phyloP scores from a whole-genome alignment of 140 eudicot genomes.

The Senecio squalidus region DNA sequence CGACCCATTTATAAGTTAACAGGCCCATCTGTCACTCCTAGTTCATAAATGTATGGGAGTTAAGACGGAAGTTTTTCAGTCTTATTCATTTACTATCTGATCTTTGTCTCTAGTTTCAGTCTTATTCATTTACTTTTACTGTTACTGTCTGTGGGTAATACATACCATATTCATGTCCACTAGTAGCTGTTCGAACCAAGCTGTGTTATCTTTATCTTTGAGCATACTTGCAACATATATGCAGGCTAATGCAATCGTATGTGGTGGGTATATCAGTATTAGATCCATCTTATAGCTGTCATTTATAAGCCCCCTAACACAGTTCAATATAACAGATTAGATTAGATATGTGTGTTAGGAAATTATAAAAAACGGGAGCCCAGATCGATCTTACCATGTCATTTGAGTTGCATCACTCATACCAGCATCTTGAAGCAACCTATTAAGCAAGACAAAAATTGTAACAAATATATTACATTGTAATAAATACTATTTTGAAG shows the following conservation, averaged over 20 bases:
- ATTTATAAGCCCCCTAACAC: slow-evolving; percentile 89
- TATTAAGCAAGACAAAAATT: slow-evolving; percentile 20
- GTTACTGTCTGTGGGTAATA: slow-evolving; percentile 1
- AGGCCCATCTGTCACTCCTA: too few relatives aligned
- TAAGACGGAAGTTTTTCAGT: too few relatives aligned
- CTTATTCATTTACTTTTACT: background rate
- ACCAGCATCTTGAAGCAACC: slow-evolving; percentile 97
- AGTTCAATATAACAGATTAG: slow-evolving; percentile 9
- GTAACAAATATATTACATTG: background rate
- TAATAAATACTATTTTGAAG: too few relatives aligned
- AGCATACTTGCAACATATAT: slow-evolving; percentile 86
- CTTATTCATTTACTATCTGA: background rate
- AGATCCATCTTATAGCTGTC: slow-evolving; percentile 97
- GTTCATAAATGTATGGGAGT: too few relatives aligned
- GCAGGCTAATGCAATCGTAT: slow-evolving; percentile 90
- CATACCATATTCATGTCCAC: slow-evolving; percentile 97
- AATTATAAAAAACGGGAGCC: background rate
- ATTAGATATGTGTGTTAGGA: slow-evolving; percentile 2
- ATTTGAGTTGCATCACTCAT: slow-evolving; percentile 89
- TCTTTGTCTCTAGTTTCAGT: background rate
- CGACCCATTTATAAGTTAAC: too few relatives aligned
- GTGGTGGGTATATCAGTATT: slow-evolving; percentile 95
- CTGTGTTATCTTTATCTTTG: slow-evolving; percentile 85
- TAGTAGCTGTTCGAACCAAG: slow-evolving; percentile 99
- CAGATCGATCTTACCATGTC: slow-evolving; percentile 94